Conservation (phyloP, 805 yeast species). For the Metschnikowia hibisci region DNA sequence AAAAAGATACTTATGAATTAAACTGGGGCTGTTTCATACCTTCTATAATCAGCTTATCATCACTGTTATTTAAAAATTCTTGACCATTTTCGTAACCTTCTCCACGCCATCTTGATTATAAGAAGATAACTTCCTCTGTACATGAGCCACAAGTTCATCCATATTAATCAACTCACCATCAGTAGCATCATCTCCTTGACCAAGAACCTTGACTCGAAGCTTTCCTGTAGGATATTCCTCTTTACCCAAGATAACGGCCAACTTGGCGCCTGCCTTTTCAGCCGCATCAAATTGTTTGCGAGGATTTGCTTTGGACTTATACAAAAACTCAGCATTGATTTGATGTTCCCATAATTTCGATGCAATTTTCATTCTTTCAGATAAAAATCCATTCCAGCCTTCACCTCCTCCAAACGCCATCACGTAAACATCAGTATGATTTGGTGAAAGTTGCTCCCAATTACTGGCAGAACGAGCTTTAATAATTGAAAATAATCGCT, state of each 20-base stretch:
- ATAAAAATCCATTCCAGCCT: conserved; percentile 88
- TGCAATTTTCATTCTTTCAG: conserved; percentile 86
- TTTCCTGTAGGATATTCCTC: conserved; percentile 84
- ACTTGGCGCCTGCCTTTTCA: conserved; percentile 84
- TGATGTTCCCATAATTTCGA: conserved; percentile 83
- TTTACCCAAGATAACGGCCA: conserved; percentile 92
- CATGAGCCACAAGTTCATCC: conserved; percentile 54
- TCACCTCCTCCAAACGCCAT: conserved; percentile 99
- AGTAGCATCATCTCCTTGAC: conserved; percentile 79
- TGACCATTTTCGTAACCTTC: conserved; percentile 60
- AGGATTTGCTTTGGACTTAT: conserved; percentile 89
- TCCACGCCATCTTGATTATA: conserved; percentile 53
- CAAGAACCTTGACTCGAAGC: conserved; percentile 81
- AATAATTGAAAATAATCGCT: conserved; percentile 85
- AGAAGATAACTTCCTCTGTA: conserved; percentile 33
- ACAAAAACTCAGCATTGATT: conserved; percentile 85
- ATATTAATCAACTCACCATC: conserved; percentile 77
- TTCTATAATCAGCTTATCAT: not conserved
- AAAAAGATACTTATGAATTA: too few species aligned
- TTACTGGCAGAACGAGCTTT: conserved; percentile 64
- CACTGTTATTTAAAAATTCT: conserved; percentile 32
- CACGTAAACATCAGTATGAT: conserved; percentile 87
- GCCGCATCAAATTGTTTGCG: conserved; percentile 98
- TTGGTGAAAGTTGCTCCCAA: conserved; percentile 65
- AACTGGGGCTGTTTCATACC: too few species aligned